These are phyloP conservation scores for Flueggea neowawraea DNA, from an alignment of 441 rosid genomes.

Conservation along the genomic window DNA sequence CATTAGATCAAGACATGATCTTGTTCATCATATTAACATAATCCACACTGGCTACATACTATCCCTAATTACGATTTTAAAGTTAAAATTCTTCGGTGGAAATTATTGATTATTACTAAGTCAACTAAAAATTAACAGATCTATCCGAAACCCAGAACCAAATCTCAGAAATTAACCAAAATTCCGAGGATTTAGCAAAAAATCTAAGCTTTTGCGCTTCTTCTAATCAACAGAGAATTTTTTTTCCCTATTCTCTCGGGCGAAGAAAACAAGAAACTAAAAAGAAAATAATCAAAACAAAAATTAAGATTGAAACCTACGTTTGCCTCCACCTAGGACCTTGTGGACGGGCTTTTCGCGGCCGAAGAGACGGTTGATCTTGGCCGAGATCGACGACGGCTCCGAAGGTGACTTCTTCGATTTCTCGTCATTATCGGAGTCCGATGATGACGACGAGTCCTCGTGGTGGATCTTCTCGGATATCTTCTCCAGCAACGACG, in stretches of 20 bases:
- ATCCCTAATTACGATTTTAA: too few species aligned
- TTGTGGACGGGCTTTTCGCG: slow-evolving; percentile 79
- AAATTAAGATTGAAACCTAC: slow-evolving; percentile 23
- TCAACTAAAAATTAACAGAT: too few species aligned
- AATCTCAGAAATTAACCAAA: too few species aligned
- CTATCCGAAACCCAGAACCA: too few species aligned
- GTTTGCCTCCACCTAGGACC: slow-evolving; percentile 88
- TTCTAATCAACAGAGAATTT: background rate
- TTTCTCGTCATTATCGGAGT: slow-evolving; percentile 64
- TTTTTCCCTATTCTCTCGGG: background rate
- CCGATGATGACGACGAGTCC: slow-evolving; percentile 53
- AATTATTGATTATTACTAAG: too few species aligned
- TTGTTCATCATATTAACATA: too few species aligned
- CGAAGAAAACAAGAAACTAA: background rate
- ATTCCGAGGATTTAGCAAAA: too few species aligned
- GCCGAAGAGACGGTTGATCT: slow-evolving; percentile 76
- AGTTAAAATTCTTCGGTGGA: too few species aligned
- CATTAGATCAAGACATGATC: too few species aligned
- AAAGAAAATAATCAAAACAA: background rate
- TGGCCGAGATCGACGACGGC: slow-evolving; percentile 27
- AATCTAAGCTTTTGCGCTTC: too few species aligned
- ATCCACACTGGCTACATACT: too few species aligned
- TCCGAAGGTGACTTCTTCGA: slow-evolving; percentile 12
- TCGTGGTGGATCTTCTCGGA: slow-evolving; percentile 56
- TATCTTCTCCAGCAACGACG: slow-evolving; percentile 66